These are phyloP conservation scores for Gnomoniopsis sp. DNA, from an alignment of 2,329 filamentous ascomycete genomes.

Conservation along the genomic window DNA sequence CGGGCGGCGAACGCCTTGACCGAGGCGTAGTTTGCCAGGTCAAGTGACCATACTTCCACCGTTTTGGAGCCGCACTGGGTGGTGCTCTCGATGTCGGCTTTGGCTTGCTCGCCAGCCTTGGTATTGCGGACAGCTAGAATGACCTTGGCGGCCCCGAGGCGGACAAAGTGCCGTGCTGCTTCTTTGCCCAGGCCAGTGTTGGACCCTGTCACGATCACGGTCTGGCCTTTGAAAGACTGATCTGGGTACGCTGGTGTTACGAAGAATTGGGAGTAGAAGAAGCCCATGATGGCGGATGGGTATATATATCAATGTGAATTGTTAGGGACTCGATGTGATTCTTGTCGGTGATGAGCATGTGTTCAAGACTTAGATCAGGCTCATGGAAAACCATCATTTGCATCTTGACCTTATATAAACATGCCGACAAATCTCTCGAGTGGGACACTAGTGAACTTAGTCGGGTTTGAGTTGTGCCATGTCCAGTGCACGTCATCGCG, in stretches of 20 bases:
- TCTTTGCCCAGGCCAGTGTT: conserved; percentile 39
- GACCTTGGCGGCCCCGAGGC: conserved; percentile 30
- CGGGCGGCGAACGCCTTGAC: conserved; percentile 36
- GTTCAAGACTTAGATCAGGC: too few species aligned
- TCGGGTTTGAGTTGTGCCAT: too few species aligned
- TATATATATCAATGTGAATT: background rate
- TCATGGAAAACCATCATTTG: too few species aligned
- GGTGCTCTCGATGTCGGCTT: conserved; percentile 20
- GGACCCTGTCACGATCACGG: conserved; percentile 36
- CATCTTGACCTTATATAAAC: too few species aligned
- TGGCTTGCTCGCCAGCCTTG: conserved; percentile 26
- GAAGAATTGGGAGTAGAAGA: background rate
- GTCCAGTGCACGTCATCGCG: too few species aligned
- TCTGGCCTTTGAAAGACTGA: conserved; percentile 20
- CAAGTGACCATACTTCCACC: conserved; percentile 38
- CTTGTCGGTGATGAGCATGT: too few species aligned
- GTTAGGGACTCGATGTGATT: too few species aligned
- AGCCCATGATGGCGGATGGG: background rate
- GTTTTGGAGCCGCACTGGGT: background rate
- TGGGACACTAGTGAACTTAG: too few species aligned
- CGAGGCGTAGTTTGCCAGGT: conserved; percentile 37
- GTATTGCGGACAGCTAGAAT: conserved; percentile 36
- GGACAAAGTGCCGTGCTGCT: conserved; percentile 32
- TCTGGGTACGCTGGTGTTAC: background rate
- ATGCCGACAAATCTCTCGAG: too few species aligned